These are phyloP conservation scores for Fagus crenata DNA, from an alignment of 306 rosid genomes.

Conservation along the genomic window DNA sequence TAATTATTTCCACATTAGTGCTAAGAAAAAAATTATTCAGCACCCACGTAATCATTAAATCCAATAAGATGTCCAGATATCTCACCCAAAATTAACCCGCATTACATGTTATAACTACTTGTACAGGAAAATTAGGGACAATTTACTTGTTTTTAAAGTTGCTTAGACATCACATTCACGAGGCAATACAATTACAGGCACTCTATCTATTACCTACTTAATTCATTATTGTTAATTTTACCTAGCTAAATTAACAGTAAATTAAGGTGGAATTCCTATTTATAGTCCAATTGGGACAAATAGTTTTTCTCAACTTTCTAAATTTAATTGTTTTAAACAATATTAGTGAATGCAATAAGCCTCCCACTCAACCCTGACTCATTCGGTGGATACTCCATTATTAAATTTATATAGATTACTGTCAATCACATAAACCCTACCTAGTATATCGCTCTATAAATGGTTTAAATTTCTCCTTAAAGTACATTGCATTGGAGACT, in stretches of 20 bases:
- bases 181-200: background rate
- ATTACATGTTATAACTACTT: too few species aligned
- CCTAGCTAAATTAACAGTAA: background rate
- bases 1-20: too few species aligned
- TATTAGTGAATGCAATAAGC: conserved; percentile 11
- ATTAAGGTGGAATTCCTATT: conserved; percentile 24
- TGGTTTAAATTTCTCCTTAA: background rate
- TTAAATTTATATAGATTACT: conserved; percentile 6
- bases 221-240: background rate
- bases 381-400: conserved; percentile 16
- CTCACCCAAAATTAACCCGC: too few species aligned
- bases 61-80: too few species aligned
- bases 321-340: conserved; percentile 2
- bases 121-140: too few species aligned
- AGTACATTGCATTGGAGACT: too few species aligned
- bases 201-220: background rate
- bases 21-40: too few species aligned
- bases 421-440: background rate
- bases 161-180: background rate
- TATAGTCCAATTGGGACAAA: background rate
- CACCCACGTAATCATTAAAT: too few species aligned
- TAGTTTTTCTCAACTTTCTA: conserved; percentile 12
- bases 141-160: background rate
- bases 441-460: background rate
- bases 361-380: conserved; percentile 32